phyloP scores from a whole-genome alignment of 768 basidiomycete species.

The Lentinus tigrinus region DNA sequence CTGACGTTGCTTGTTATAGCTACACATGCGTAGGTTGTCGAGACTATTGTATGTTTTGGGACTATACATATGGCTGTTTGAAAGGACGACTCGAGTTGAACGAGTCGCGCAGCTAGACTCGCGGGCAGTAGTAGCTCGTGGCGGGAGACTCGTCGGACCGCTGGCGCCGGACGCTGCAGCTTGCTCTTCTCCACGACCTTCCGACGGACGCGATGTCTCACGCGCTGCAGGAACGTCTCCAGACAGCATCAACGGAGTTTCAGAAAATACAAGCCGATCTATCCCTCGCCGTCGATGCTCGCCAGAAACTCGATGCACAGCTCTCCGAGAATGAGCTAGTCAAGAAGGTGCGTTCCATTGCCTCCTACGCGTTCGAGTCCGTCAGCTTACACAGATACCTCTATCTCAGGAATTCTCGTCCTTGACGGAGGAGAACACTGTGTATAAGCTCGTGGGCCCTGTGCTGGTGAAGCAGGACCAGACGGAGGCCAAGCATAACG shows the following conservation, averaged over 20 bases:
- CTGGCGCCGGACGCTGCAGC: too few species aligned
- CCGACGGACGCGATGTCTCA: constrained; percentile 42
- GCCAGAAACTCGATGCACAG: constrained; percentile 88
- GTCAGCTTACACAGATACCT: not conserved
- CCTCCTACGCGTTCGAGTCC: not conserved
- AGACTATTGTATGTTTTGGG: too few species aligned
- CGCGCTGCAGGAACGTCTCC: constrained; percentile 53
- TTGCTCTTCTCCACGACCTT: not conserved
- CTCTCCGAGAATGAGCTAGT: constrained; percentile 90
- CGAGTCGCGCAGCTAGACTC: too few species aligned
- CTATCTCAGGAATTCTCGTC: constrained; percentile 74
- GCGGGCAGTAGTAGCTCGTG: too few species aligned
- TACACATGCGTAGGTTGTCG: too few species aligned
- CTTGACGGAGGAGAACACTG: constrained; percentile 70
- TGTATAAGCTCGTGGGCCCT: constrained; percentile 91
- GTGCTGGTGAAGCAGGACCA: constrained; percentile 90
- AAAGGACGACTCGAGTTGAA: too few species aligned
- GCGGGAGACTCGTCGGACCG: too few species aligned
- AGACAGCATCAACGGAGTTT: constrained; percentile 70
- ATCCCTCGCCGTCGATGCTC: constrained; percentile 68
- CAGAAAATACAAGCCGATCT: constrained; percentile 81
- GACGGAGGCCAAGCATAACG: constrained; percentile 80
- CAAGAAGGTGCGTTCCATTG: constrained; percentile 59
- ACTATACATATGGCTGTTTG: too few species aligned
- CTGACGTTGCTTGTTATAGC: too few species aligned